These are phyloP conservation scores for Malassezia furfur DNA, from an alignment of 1,284 basidiomycete genomes.

Conservation along the genomic window DNA sequence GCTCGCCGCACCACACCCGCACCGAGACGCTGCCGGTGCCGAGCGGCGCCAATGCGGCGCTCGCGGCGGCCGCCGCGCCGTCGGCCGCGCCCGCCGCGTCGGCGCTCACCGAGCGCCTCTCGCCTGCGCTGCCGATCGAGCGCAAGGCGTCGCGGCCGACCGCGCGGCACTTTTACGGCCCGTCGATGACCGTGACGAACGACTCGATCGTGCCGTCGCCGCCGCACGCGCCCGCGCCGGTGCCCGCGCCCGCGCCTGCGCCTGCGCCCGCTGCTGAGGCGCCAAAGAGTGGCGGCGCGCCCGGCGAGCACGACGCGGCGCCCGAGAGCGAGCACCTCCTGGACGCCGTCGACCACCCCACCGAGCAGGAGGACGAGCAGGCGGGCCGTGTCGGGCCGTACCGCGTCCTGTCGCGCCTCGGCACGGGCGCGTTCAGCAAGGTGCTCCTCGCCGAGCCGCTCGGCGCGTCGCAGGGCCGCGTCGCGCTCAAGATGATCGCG, in stretches of 20 bases:
- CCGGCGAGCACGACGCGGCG: too few relatives aligned
- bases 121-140: not conserved
- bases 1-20: constrained; percentile 5
- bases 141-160: not conserved
- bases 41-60: not conserved
- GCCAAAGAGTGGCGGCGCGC: not conserved
- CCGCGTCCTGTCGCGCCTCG: constrained; percentile 30
- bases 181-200: constrained; percentile 21
- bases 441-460: constrained; percentile 27
- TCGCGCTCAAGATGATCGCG: constrained; percentile 77
- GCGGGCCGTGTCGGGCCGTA: constrained; percentile 32
- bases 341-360: constrained; percentile 17
- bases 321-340: too few relatives aligned
- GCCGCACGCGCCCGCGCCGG: not conserved
- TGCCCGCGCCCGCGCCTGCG: too few relatives aligned
- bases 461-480: constrained; percentile 50
- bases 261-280: not conserved
- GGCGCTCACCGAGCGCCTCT: not conserved
- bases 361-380: constrained; percentile 33
- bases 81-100: not conserved
- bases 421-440: constrained; percentile 43
- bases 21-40: not conserved
- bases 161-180: constrained; percentile 24
- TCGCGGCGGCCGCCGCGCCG: not conserved
- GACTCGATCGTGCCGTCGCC: constrained; percentile 19